Evolutionary conservation across 2,329 filamentous ascomycete species (phyloP), one percentile per base, ranked within the genome.

Genomic region (Aspergillus vadensis): DNA sequence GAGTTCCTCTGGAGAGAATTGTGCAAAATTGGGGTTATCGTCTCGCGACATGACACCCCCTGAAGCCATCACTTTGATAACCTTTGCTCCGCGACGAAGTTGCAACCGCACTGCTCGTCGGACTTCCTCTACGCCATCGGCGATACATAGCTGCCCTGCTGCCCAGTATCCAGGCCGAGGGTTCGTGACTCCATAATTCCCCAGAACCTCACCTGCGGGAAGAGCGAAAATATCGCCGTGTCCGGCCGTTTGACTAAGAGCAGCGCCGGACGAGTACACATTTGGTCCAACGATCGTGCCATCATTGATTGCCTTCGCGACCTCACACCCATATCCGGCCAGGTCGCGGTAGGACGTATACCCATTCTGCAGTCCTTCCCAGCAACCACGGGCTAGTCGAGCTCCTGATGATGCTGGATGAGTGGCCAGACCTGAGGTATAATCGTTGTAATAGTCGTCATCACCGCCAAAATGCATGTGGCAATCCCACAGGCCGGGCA

Each of bases 301-400:
- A 17, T 55, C 52, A 14, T 55, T 17, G 15, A 55, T 55, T 4
- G 52, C 38, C 12, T 41, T 41, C 23, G 52, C 23, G 3, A 55
- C 15, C 17, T 55, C 52, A n/a, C 52, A 55, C n/a, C 52, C 52
- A 4, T 41, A 55, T 14, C 52, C 52, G 0, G 52, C 52, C 21
- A 55, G n/a, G 15, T 55, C 52, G 38, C 52, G 52, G 23, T 55
- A 55, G 12, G 52, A 55, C n/a, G 52, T 55, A 55, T 44, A 43
- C 14, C 52, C 52, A 27, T 23, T 43, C 21, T 55, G 52, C 52
- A 55, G 10, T 14, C 21, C 52, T 27, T 55, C 52, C 52, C 52
- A 55, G 52, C 38, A 44, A 1, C 52, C 52, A 15, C 52, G 21
- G 15, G 52, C 52, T 25, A 55, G 52, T 32, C 52, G 52, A 8